Conservation (phyloP, 208 protist species). For the Porcisia deanei region DNA sequence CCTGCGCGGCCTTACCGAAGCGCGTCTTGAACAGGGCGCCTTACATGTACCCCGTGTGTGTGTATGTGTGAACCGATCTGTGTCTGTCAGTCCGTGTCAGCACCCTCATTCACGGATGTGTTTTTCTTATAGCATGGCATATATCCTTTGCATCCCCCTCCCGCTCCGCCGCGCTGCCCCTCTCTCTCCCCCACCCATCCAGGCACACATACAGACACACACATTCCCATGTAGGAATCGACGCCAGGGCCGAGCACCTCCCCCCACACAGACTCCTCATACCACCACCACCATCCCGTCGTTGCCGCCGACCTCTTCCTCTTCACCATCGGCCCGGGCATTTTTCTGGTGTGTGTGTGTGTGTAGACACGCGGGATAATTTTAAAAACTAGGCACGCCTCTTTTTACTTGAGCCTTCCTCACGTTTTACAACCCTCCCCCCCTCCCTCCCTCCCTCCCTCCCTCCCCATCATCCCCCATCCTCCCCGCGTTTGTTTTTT, state of each 20-base stretch:
- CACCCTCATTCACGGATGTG: no score
- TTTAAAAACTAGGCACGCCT: no score
- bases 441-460: neutral
- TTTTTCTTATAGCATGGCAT: neutral
- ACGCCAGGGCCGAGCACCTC: no score
- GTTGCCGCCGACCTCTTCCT: neutral
- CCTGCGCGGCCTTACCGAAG: no score
- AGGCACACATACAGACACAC: neutral
- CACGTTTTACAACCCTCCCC: neutral
- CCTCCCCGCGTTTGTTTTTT: neutral
- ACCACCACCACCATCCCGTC: neutral
- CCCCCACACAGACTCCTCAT: no score
- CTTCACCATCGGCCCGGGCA: no score
- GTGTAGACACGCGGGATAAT: no score
- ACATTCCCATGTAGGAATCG: neutral
- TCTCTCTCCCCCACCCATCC: neutral
- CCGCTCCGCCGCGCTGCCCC: neutral
- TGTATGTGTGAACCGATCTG: neutral
- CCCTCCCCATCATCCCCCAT: neutral
- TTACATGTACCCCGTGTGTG: neutral
- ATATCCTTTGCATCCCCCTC: neutral
- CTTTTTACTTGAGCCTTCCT: no score
- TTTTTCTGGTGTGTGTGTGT: neutral
- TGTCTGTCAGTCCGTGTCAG: no score
- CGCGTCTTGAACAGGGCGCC: no score